Evolutionary conservation across 495 filamentous ascomycete species (phyloP), one percentile per base, ranked within the genome.

Genomic region (Daldinia childiae): DNA sequence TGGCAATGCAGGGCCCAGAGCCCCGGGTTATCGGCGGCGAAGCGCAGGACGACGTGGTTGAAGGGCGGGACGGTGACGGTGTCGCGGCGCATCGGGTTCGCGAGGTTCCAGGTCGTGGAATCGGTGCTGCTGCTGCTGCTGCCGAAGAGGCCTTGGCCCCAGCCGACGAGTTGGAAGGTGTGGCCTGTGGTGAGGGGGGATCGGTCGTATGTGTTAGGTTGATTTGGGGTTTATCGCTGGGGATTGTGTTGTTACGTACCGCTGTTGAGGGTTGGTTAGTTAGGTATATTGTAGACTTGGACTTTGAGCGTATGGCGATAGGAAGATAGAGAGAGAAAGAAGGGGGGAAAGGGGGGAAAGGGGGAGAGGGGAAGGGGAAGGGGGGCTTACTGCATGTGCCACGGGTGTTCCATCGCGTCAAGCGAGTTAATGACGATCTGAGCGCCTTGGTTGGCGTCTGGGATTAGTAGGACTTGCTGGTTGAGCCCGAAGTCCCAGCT

Each of bases 361-460:
- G 19, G 36, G 34, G 4, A 29, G 12, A 19, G 6, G 27, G 21
- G 38, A 6, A 8, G n/a, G n/a, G n/a, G n/a, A n/a, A 4, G 1
- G 14, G 29, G 29, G 21, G 64, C 74, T 72, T 14, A 78, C 76
- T 78, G 76, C 55, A 78, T 63, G 38, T 78, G 76, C 72, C 74
- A 78, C n/a, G 76, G 76, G 52, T 78, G 76, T 52, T 78, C 74
- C 76, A 78, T 78, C 26, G 83, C 84, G 76, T 93, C 93, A 69
- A 87, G 79, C 68, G 91, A 83, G 66, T 92, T 89, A 34, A 92
- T 88, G 30, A 93, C 80, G 21, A 93, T 74, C 32, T 82, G 83
- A 54, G 91, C 91, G 38, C 90, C 90, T 64, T 87, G 83, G 66
- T 86, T 82, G n/a, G 87, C 88, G 56, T 87, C 84, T 41, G 92